A percentile compares a stretch with the other conserved stretches of the same genome.
These are phyloP conservation scores for Dryas octopetala DNA, from an alignment of 306 rosid genomes.

Conservation along the genomic window DNA sequence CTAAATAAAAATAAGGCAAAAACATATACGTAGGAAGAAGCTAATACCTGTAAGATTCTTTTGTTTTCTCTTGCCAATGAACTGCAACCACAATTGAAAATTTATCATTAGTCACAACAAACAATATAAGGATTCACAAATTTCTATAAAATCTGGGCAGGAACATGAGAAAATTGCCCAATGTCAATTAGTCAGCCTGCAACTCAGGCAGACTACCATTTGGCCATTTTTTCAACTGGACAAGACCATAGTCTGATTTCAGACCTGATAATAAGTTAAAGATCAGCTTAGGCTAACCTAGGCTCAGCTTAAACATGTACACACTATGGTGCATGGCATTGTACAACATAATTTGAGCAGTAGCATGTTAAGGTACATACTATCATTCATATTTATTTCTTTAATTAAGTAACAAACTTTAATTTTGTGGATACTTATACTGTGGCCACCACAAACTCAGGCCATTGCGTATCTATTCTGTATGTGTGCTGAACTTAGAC, in stretches of 20 bases:
- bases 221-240: background rate
- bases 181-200: background rate
- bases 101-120: background rate
- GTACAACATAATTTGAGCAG: background rate
- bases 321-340: background rate
- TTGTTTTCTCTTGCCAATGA: slow-evolving; percentile 19
- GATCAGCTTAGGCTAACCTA: background rate
- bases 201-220: background rate
- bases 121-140: background rate
- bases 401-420: background rate
- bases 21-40: background rate
- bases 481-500: slow-evolving; percentile 1
- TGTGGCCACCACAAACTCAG: background rate
- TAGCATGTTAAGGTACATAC: background rate
- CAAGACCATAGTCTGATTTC: background rate
- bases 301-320: background rate
- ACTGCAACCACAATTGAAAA: slow-evolving; percentile 12
- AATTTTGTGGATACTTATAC: background rate
- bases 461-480: background rate
- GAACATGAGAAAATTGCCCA: background rate
- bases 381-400: background rate
- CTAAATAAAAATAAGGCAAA: background rate
- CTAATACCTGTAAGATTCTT: slow-evolving; percentile 7
- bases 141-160: background rate
- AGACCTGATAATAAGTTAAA: background rate